These are phyloP conservation scores for Apiospora saccharicola DNA, from an alignment of 2,329 filamentous ascomycete genomes.

Conservation along the genomic window DNA sequence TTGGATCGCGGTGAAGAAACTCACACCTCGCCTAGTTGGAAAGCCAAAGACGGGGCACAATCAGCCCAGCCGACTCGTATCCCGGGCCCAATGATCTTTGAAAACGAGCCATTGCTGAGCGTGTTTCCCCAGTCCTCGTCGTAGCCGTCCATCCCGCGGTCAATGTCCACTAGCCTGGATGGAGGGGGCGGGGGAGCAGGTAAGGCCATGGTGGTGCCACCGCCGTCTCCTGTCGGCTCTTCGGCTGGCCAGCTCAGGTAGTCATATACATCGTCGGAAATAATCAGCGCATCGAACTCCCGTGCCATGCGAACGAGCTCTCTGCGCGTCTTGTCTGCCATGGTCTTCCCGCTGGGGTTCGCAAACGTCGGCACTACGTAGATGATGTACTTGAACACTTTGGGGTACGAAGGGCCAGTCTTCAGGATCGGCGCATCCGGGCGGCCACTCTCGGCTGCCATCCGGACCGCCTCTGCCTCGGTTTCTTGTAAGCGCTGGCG, in stretches of 20 bases:
- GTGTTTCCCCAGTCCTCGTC: conserved; percentile 67
- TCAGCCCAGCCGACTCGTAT: conserved; percentile 64
- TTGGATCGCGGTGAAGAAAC: conserved; percentile 34
- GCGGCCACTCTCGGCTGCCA: neutral
- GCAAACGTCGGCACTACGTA: conserved; percentile 75
- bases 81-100: conserved; percentile 69
- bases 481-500: conserved; percentile 50
- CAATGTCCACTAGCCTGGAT: conserved; percentile 65
- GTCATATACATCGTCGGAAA: conserved; percentile 78
- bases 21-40: conserved; percentile 66
- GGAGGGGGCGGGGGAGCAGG: conserved; percentile 25
- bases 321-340: conserved; percentile 64
- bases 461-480: conserved; percentile 24
- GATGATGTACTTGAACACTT: conserved; percentile 56
- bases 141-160: conserved; percentile 61
- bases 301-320: conserved; percentile 67
- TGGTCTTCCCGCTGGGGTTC: conserved; percentile 72
- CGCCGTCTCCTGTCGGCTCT: neutral
- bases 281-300: conserved; percentile 68
- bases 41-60: conserved; percentile 58
- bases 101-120: conserved; percentile 70
- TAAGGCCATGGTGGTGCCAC: conserved; percentile 41
- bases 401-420: conserved; percentile 57
- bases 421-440: conserved; percentile 48
- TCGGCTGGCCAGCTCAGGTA: conserved; percentile 64